These are phyloP conservation scores for Chaetomiaceae sp. DNA, from an alignment of 2,329 filamentous ascomycete species.

Conservation along the genomic window DNA sequence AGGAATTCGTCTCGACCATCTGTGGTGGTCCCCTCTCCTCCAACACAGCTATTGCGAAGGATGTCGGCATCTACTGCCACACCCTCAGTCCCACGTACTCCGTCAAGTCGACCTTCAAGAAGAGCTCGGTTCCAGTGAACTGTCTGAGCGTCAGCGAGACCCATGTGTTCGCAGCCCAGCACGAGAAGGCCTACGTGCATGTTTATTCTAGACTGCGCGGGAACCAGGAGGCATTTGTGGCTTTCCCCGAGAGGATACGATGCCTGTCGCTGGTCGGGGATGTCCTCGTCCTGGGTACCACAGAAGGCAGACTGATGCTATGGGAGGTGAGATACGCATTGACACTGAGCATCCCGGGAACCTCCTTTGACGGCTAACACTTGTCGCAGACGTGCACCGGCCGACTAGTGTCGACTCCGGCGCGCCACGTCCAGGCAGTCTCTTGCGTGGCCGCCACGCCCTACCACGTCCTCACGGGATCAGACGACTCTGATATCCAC, in stretches of 20 bases:
- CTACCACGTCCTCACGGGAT: conserved; percentile 71
- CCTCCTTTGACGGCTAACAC: conserved; percentile 17
- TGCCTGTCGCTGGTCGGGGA: conserved; percentile 69
- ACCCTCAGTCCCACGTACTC: conserved; percentile 71
- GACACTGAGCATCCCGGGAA: neutral
- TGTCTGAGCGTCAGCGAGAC: conserved; percentile 73
- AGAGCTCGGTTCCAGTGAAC: conserved; percentile 75
- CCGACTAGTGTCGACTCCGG: conserved; percentile 67
- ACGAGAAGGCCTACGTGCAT: conserved; percentile 86
- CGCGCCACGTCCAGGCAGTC: conserved; percentile 75
- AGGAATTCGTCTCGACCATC: conserved; percentile 56
- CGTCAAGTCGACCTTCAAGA: conserved; percentile 81
- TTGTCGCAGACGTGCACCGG: conserved; percentile 62
- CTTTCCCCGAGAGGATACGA: conserved; percentile 81
- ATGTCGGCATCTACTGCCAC: conserved; percentile 83
- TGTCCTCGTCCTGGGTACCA: conserved; percentile 74
- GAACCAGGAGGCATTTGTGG: conserved; percentile 82
- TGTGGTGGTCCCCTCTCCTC: conserved; percentile 53
- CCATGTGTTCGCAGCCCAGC: conserved; percentile 87
- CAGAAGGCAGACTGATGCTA: conserved; percentile 77
- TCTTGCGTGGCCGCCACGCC: conserved; percentile 69
- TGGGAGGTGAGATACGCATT: conserved; percentile 69
- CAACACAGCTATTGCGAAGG: conserved; percentile 63
- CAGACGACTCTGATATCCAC: conserved; percentile 82
- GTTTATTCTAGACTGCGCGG: conserved; percentile 82